Percentiles rank a stretch among this genome's conserved stretches.
Conservation (phyloP, 2,329 filamentous ascomycete genomes). For the Verticillium klebahnii region DNA sequence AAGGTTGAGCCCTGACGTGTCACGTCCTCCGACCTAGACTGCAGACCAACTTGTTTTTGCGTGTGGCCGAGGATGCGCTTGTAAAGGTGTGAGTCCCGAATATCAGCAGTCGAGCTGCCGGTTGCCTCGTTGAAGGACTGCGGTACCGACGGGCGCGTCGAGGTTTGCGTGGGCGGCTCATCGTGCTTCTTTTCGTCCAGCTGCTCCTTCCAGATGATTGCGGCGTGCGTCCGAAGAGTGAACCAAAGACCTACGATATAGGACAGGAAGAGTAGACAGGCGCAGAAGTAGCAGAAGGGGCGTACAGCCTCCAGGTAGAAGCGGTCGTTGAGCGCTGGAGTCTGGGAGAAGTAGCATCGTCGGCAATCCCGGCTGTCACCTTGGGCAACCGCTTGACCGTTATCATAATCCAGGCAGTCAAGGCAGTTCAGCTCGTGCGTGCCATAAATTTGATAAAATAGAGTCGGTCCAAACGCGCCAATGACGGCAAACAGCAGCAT, state of each 20-base stretch:
- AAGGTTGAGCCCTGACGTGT: constrained; percentile 31
- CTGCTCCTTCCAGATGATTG: constrained; percentile 93
- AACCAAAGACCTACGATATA: constrained; percentile 95
- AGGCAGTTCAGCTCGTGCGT: constrained; percentile 92
- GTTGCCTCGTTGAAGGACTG: constrained; percentile 40
- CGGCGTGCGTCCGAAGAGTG: constrained; percentile 90
- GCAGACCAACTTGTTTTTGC: constrained; percentile 73
- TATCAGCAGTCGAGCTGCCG: constrained; percentile 49
- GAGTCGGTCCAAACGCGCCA: constrained; percentile 87
- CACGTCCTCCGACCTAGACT: constrained; percentile 44
- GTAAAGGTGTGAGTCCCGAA: constrained; percentile 85
- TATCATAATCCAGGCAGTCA: constrained; percentile 49
- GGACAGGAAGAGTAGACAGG: constrained; percentile 80
- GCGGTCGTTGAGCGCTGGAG: constrained; percentile 74
- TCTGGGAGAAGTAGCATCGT: constrained; percentile 90
- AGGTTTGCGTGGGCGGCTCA: constrained; percentile 32
- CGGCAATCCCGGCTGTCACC: constrained; percentile 67
- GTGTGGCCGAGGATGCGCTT: constrained; percentile 91
- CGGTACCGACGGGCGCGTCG: constrained; percentile 27
- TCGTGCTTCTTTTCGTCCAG: constrained; percentile 69
- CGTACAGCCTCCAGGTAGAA: constrained; percentile 90
- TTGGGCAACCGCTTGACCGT: constrained; percentile 16
- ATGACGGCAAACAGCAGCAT: constrained; percentile 97
- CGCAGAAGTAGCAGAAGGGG: constrained; percentile 89
- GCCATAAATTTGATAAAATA: constrained; percentile 98